Conservation (phyloP, 2,329 filamentous ascomycete species). For the Phialemoniopsis sp. region DNA sequence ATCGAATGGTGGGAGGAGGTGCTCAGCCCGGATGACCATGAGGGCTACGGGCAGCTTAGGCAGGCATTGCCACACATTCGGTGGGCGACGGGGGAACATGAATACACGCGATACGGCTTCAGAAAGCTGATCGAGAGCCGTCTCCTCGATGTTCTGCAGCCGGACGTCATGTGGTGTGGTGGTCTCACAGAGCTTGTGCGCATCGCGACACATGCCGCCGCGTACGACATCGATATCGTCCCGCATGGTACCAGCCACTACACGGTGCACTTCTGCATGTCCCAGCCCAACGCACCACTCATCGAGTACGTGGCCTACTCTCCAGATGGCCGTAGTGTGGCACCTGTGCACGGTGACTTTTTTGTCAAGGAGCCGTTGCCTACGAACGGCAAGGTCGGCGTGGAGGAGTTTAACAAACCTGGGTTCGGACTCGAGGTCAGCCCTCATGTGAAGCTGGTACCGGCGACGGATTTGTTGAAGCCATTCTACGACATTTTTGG, state of each 20-base stretch:
- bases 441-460: slow-evolving; percentile 2
- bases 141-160: slow-evolving; percentile 5
- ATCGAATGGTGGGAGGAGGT: slow-evolving; percentile 7
- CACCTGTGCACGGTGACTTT: slow-evolving; percentile 5
- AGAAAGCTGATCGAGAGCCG: slow-evolving; percentile 4
- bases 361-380: slow-evolving; percentile 5
- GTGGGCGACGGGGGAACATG: slow-evolving; percentile 6
- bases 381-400: slow-evolving; percentile 1
- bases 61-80: slow-evolving; percentile 4
- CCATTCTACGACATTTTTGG: slow-evolving; percentile 5
- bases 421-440: slow-evolving; percentile 4
- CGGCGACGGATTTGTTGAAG: neutral
- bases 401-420: neutral
- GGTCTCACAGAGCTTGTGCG: slow-evolving; percentile 5
- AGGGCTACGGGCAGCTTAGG: slow-evolving; percentile 4
- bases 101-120: slow-evolving; percentile 6
- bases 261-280: slow-evolving; percentile 6
- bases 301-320: slow-evolving; percentile 6
- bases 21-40: slow-evolving; percentile 5
- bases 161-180: slow-evolving; percentile 7
- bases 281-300: slow-evolving; percentile 4
- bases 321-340: slow-evolving; percentile 2
- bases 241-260: slow-evolving; percentile 6
- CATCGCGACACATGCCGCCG: slow-evolving; percentile 3
- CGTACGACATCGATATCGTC: slow-evolving; percentile 5